phyloP scores from a whole-genome alignment of 371 early-diverging fungal genomes.

The Chytridium lagenaria region DNA sequence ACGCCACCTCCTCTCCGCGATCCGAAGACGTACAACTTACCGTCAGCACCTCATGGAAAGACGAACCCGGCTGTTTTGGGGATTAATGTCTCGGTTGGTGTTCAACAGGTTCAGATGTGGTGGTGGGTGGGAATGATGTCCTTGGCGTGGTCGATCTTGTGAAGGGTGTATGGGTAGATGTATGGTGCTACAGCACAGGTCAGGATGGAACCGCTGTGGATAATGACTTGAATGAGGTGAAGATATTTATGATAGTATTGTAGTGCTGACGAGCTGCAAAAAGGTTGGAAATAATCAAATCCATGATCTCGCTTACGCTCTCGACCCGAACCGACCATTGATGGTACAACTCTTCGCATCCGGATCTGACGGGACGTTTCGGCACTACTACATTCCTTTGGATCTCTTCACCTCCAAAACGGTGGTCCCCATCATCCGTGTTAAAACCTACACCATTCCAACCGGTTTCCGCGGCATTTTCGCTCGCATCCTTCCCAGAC shows the following conservation, averaged over 20 bases:
- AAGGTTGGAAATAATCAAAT: background rate
- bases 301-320: background rate
- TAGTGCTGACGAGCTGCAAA: background rate
- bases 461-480: background rate
- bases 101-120: background rate
- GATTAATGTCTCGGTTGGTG: background rate
- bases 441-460: background rate
- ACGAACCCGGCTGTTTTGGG: background rate
- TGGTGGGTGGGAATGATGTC: constrained; percentile 1
- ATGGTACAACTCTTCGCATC: background rate
- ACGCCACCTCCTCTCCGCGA: no score
- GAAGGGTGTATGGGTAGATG: background rate
- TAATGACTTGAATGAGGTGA: background rate
- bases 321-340: background rate
- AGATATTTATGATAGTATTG: background rate
- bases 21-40: background rate
- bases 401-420: background rate
- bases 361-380: constrained; percentile 2
- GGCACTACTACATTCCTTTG: background rate
- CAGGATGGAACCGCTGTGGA: background rate
- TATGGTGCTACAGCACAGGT: background rate
- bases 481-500: background rate
- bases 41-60: background rate
- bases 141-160: background rate
- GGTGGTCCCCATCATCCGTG: background rate